phyloP scores from a whole-genome alignment of 805 yeast species.

The Cyberlindnera veronae region DNA sequence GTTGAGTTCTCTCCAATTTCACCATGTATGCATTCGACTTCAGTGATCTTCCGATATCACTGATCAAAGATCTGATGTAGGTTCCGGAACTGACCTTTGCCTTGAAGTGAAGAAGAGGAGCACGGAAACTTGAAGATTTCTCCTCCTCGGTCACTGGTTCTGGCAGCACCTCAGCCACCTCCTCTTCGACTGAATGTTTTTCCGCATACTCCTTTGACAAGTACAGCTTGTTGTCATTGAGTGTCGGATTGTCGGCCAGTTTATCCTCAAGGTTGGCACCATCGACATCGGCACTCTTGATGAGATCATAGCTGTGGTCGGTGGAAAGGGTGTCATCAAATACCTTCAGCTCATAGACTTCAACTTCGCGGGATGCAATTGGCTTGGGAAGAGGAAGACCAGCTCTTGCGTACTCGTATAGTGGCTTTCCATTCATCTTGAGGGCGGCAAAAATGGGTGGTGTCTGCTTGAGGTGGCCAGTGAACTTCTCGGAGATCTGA shows the following conservation, averaged over 20 bases:
- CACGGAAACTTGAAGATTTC: conserved; percentile 41
- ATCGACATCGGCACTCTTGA: conserved; percentile 47
- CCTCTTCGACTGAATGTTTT: conserved; percentile 38
- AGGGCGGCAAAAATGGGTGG: conserved; percentile 96
- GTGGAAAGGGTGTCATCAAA: conserved; percentile 48
- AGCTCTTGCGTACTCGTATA: conserved; percentile 91
- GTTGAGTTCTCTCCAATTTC: conserved; percentile 65
- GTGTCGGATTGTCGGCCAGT: conserved; percentile 37
- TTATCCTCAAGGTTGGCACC: conserved; percentile 43
- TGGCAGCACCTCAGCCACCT: conserved; percentile 38
- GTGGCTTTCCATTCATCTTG: conserved; percentile 89
- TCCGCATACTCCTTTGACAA: conserved; percentile 56
- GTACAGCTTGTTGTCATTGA: conserved; percentile 59
- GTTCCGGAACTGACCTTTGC: conserved; percentile 93
- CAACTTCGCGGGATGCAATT: conserved; percentile 74
- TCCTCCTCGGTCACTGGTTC: conserved; percentile 32
- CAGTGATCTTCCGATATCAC: conserved; percentile 83
- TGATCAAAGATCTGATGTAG: conserved; percentile 82
- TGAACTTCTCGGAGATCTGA: conserved; percentile 54
- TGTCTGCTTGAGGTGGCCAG: conserved; percentile 81
- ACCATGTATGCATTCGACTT: conserved; percentile 88
- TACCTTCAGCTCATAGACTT: conserved; percentile 51
- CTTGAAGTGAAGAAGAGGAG: conserved; percentile 69
- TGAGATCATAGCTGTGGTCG: conserved; percentile 52
- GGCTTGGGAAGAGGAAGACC: conserved; percentile 80